Evolutionary conservation across 202 grass and related monocot genomes (phyloP).

Genomic region (Dendrocalamus latiflorus): DNA sequence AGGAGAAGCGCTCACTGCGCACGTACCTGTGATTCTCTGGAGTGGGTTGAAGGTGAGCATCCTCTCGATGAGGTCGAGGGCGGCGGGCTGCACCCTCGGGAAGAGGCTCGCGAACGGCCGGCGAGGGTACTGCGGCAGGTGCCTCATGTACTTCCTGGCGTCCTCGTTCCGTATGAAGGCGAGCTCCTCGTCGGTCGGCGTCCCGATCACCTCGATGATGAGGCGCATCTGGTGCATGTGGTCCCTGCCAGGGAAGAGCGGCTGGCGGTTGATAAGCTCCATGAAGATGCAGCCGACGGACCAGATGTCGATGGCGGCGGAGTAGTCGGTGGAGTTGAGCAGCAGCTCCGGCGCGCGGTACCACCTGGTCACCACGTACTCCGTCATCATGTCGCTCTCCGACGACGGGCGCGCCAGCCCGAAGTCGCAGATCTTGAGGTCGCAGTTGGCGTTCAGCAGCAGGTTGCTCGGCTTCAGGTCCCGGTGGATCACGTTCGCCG

Average conservation of each 20-base stretch:
- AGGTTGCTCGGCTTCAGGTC: constrained; percentile 97
- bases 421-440: constrained; percentile 98
- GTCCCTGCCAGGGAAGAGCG: constrained; percentile 81
- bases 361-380: constrained; percentile 92
- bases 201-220: constrained; percentile 90
- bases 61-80: constrained; percentile 76
- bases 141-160: constrained; percentile 73
- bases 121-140: constrained; percentile 63
- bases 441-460: constrained; percentile 84
- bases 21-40: constrained; percentile 80
- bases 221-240: constrained; percentile 98
- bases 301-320: constrained; percentile 87
- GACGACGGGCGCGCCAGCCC: constrained; percentile 78
- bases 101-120: constrained; percentile 48
- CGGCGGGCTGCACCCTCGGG: constrained; percentile 55
- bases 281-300: constrained; percentile 92
- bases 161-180: too few species aligned
- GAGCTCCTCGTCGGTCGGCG: constrained; percentile 77
- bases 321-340: constrained; percentile 92
- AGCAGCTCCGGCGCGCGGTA: constrained; percentile 94
- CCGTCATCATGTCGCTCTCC: constrained; percentile 95
- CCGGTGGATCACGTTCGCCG: too few species aligned
- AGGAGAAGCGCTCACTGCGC: not conserved
- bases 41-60: constrained; percentile 96
- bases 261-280: constrained; percentile 85